Evolutionary conservation across 805 yeast genomes (phyloP).

Genomic region (Pichia exigua): DNA sequence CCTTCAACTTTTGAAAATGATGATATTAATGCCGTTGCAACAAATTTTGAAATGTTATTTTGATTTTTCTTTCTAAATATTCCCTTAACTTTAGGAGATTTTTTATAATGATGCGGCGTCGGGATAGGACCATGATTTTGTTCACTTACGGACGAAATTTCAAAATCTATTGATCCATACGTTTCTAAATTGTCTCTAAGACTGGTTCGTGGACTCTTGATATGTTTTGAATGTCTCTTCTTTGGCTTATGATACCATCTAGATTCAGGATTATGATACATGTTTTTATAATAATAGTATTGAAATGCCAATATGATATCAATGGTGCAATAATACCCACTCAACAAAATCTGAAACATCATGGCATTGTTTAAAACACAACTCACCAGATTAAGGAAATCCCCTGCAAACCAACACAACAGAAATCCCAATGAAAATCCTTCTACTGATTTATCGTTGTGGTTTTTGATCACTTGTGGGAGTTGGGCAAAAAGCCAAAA

Average conservation of each 20-base stretch:
- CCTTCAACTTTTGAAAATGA: conserved; percentile 26
- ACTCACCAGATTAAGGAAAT: conserved; percentile 43
- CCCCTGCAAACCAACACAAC: conserved; percentile 59
- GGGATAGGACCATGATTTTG: neutral
- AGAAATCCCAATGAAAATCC: conserved; percentile 59
- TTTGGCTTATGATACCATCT: conserved; percentile 19
- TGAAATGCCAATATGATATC: conserved; percentile 40
- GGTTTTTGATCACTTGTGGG: conserved; percentile 61
- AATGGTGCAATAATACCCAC: conserved; percentile 41
- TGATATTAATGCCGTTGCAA: conserved; percentile 15
- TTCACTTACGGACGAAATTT: neutral
- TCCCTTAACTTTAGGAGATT: conserved; percentile 4
- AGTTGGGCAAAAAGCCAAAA: conserved; percentile 71
- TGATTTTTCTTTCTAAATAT: neutral
- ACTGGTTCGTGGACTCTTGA: conserved; percentile 20
- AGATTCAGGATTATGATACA: conserved; percentile 31
- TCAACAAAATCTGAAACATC: conserved; percentile 39
- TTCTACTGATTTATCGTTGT: conserved; percentile 51
- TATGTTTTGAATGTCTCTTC: conserved; percentile 10
- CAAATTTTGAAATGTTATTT: neutral
- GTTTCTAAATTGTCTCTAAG: conserved; percentile 16
- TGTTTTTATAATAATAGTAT: conserved; percentile 39
- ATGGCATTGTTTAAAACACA: conserved; percentile 41
- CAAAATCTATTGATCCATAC: conserved; percentile 7
- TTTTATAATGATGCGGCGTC: neutral